Evolutionary conservation across 2,329 filamentous ascomycete genomes (phyloP), one percentile per base, ranked within the genome.

Genomic region (Decorospora gaudefroyi): DNA sequence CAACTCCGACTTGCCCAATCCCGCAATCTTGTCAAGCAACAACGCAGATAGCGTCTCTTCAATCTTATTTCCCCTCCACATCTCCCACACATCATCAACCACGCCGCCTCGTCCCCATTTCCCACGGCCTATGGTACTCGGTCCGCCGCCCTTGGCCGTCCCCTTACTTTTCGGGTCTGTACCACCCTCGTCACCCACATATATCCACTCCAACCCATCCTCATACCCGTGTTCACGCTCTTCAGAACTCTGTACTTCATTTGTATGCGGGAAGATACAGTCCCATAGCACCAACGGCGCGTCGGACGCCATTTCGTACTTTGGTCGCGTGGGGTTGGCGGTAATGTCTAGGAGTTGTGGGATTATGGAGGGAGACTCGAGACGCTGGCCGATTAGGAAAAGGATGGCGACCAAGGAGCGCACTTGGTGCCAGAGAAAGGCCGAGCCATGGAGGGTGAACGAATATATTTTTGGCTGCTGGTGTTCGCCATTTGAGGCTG

Each of bases 361-460:
- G 29, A 97, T 77, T 10, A 97, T 73, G 0, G 80, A 80, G 0
- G 91, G 87, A 18, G 77, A 67, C 69, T 99, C 93, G 11, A 95
- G 80, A 0, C 90, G 84, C 72, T 99, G 93, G 18, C 89, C 93
- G 6, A 97, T 84, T 8, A 93, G 77, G 75, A 99, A 97, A n/a
- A 99, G 76, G 5, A 97, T 77, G 11, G 86, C 83, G n/a, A 95
- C 85, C 82, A 99, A 91, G 74, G 92, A 89, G 16, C 93, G 85
- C 57, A 99, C 95, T 74, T 99, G 93, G 73, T 99, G 93, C 93
- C 93, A 99, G 32, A 99, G 74, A 71, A 99, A 99, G 1, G 91
- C 93, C 6, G 87, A 90, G 13, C 93, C 93, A 57, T 91, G 84
- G 27, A 99, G 84, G 45, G 86, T 85, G 71, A 99, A 95, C 50